Evolutionary conservation across 148 eudicot genomes (phyloP), one percentile per base, ranked within the genome.

Genomic region (Chenopodium suecicum): DNA sequence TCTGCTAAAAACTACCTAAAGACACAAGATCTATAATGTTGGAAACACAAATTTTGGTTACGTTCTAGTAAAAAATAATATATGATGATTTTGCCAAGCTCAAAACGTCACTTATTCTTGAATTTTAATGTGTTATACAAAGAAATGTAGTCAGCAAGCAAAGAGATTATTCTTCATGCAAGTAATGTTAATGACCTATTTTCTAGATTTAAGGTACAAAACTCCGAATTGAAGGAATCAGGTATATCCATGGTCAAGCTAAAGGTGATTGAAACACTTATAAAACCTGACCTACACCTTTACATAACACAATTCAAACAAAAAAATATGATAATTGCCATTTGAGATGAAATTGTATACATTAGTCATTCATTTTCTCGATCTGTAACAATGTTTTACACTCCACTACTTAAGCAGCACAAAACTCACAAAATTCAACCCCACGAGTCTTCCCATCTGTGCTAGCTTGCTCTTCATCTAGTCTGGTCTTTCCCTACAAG

Each of bases 401-500:
- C 47, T 79, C 81, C 63, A 56, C 70, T 79, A 84, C 63, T 76
- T 75, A 79, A 86, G 2, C 60, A 73, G 48, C 64, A 75, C 75
- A 77, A 80, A 75, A 84, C 84, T 73, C 70, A 78, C 44, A 85
- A 68, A 32, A 44, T 68, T 58, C 66, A 78, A 78, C 58, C 75
- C 52, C 82, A 78, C 27, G 65, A 64, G 75, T 82, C 75, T 79
- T 83, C 83, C 80, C 84, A 78, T 81, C 86, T 82, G 77, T 72
- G 83, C 48, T 85, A 82, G 86, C 90, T 82, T 60, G 85, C 83
- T 81, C 89, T 83, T 90, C 94, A 91, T 90, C 90, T 86, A 91
- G 91, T 90, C 86, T 80, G 83, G 48, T 90, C 90, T 86, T 81
- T 80, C 88, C 94, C 92, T 90, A 91, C 92, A 88, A 85, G 83